Evolutionary conservation across 176 grass and related monocot genomes (phyloP).

Genomic region (Alloteropsis semialata): DNA sequence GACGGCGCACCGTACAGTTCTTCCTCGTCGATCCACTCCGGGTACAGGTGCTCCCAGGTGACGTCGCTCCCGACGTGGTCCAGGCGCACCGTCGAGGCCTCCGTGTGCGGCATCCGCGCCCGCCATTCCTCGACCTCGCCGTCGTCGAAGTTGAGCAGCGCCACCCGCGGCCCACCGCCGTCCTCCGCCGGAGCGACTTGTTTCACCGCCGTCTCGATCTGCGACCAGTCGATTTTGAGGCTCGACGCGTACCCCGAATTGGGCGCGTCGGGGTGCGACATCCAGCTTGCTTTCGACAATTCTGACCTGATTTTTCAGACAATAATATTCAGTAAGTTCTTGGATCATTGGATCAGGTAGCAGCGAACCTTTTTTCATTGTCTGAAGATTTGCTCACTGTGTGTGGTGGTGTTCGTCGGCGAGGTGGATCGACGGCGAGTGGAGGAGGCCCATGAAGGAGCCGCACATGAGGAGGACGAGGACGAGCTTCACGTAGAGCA

Average conservation of each 20-base stretch:
- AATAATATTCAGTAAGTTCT: neutral
- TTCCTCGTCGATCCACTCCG: slow-evolving; percentile 74
- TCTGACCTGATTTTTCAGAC: slow-evolving; percentile 30
- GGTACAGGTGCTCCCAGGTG: slow-evolving; percentile 57
- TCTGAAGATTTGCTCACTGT: slow-evolving; percentile 19
- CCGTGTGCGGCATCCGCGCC: slow-evolving; percentile 15
- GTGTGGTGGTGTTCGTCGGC: neutral
- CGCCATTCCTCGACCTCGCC: slow-evolving; percentile 31
- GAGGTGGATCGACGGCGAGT: slow-evolving; percentile 46
- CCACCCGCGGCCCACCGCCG: neutral
- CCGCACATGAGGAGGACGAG: slow-evolving; percentile 54
- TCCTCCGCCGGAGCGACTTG: neutral
- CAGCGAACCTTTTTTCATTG: neutral
- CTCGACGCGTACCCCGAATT: slow-evolving; percentile 34
- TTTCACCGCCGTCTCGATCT: slow-evolving; percentile 25
- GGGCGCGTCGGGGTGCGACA: slow-evolving; percentile 4
- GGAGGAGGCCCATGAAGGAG: slow-evolving; percentile 53
- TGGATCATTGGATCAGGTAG: neutral
- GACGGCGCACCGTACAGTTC: slow-evolving; percentile 36
- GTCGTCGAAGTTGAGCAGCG: slow-evolving; percentile 46
- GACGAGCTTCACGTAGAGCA: slow-evolving; percentile 50
- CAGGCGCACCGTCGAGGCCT: neutral
- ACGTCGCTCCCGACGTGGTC: slow-evolving; percentile 34
- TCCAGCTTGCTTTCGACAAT: neutral
- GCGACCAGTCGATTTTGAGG: slow-evolving; percentile 38